Evolutionary conservation across 2,329 filamentous ascomycete species (phyloP).

Genomic region (Pseudovirgaria hyperparasitica): DNA sequence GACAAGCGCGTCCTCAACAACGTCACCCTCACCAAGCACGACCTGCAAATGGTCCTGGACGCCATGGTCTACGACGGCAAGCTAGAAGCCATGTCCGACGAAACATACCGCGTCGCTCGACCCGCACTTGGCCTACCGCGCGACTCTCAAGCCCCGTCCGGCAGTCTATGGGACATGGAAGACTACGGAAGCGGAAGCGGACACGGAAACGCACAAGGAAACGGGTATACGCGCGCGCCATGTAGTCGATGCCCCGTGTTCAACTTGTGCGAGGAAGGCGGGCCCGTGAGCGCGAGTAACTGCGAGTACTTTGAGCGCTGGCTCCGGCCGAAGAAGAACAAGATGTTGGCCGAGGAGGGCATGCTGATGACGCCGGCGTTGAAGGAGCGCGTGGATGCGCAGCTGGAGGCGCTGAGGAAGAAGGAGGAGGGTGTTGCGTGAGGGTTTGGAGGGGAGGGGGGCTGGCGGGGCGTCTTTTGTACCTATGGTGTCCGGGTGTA

Average conservation of each 20-base stretch:
- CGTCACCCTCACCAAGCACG: conserved; percentile 43
- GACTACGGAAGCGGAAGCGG: conserved; percentile 33
- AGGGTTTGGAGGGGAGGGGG: conserved; percentile 7
- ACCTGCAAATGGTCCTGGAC: conserved; percentile 76
- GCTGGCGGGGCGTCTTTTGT: conserved; percentile 6
- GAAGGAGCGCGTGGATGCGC: conserved; percentile 7
- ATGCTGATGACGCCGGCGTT: conserved; percentile 10
- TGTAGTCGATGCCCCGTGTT: conserved; percentile 91
- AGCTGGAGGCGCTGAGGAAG: conserved; percentile 10
- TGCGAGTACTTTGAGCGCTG: conserved; percentile 88
- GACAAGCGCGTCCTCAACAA: conserved; percentile 58
- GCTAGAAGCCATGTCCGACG: conserved; percentile 49
- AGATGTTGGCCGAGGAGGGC: conserved; percentile 6
- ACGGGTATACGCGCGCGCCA: conserved; percentile 75
- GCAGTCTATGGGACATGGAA: too few species aligned
- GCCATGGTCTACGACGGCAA: conserved; percentile 82
- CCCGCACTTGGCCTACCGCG: conserved; percentile 14
- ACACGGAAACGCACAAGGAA: too few species aligned
- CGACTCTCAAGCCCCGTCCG: conserved; percentile 4
- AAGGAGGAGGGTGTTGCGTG: conserved; percentile 7
- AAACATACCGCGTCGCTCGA: conserved; percentile 35
- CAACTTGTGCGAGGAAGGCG: conserved; percentile 80
- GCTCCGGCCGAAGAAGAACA: conserved; percentile 38
- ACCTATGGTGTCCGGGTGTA: too few species aligned
- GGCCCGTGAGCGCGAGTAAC: conserved; percentile 76